phyloP scores from a whole-genome alignment of 2,329 filamentous ascomycete species.

The Paracoccidioides brasiliensis region DNA sequence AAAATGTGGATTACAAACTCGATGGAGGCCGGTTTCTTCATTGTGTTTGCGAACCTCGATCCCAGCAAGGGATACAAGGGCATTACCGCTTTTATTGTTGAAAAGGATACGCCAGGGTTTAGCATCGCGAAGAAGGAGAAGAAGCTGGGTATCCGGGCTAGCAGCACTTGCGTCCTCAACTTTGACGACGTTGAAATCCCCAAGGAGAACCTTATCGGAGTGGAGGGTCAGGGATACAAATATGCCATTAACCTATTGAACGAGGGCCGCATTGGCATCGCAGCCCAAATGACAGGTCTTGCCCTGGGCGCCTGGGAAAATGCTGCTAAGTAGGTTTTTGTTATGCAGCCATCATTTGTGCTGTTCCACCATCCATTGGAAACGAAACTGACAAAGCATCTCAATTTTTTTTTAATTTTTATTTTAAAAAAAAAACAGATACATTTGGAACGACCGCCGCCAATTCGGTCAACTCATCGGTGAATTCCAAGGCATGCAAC shows the following conservation, averaged over 20 bases:
- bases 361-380: not conserved
- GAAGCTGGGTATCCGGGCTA: conserved; percentile 93
- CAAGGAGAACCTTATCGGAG: conserved; percentile 73
- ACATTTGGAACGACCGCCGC: conserved; percentile 96
- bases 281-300: conserved; percentile 95
- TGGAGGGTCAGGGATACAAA: conserved; percentile 90
- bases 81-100: conserved; percentile 89
- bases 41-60: conserved; percentile 94
- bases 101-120: conserved; percentile 82
- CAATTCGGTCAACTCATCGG: conserved; percentile 91
- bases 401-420: no score
- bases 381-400: not conserved
- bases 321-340: conserved; percentile 52
- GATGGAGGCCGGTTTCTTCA: conserved; percentile 86
- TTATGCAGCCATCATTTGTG: not conserved
- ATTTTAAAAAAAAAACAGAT: conserved; percentile 35
- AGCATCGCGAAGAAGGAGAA: conserved; percentile 98
- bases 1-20: conserved; percentile 99
- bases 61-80: conserved; percentile 89
- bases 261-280: conserved; percentile 94
- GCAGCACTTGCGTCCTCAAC: conserved; percentile 92
- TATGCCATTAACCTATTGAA: conserved; percentile 91
- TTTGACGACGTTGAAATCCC: conserved; percentile 93
- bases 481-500: conserved; percentile 98
- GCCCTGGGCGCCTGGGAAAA: conserved; percentile 93